Evolutionary conservation across 2,329 filamentous ascomycete species (phyloP), one percentile per base, ranked within the genome.

Genomic region (Talaromyces sp.): DNA sequence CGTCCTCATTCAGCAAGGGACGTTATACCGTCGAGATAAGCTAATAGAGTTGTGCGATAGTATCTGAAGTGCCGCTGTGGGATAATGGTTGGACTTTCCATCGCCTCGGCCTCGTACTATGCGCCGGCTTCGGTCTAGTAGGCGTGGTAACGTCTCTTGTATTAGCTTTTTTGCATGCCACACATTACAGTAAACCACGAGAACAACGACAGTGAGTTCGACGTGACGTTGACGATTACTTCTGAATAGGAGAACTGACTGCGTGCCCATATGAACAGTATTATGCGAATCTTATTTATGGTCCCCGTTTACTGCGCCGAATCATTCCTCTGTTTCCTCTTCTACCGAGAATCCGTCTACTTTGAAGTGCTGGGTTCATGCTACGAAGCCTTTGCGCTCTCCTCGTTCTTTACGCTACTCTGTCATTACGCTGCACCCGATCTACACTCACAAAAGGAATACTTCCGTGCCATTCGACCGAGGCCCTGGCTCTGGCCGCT

Each of bases 201-300:
- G 83, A 88, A 72, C 85, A 88, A 71, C 83, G 81, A 69, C 83
- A 87, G 82, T 84, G 72, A 62, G 80, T 76, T 35, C 12, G 31
- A 39, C 21, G 35, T 18, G 21, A 48, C 39, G 9, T 42, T 42
- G 14, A n/a, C n/a, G 9, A 25, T 14, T 11, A 18, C 35, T 23
- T 11, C 40, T 3, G n/a, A 18, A n/a, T 23, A 31, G 39, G 23
- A 58, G 12, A n/a, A 23, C 35, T 60, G 48, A 61, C 37, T 16
- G 8, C 21, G n/a, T 28, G 8, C 31, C n/a, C 25, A 23, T 48
- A 9, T 28, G 25, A 33, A 55, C 68, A 91, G 87, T 72, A 92
- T 95, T 70, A 93, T 96, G 69, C 90, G 92, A 56, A 93, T 96
- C 67, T 83, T 96, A 28, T 88, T 93, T 74, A 93, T 96, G 90